A percentile compares a stretch with the other conserved stretches of the same genome.
These are phyloP conservation scores for Strobilomyces dryophilus DNA, from an alignment of 768 basidiomycete genomes.

Conservation along the genomic window DNA sequence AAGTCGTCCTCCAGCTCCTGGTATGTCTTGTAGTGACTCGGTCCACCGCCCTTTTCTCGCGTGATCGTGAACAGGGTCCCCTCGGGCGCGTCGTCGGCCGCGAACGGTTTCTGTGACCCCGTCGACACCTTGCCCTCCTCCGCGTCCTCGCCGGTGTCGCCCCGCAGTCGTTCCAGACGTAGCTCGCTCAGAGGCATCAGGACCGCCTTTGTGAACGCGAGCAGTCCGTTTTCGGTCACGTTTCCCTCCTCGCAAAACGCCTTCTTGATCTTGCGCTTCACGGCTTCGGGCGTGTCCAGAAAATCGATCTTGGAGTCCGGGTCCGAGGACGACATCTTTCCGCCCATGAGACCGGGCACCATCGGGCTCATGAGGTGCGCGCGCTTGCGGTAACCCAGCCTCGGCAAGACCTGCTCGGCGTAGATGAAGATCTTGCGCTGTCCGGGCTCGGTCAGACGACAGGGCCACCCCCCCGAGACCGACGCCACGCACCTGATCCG, in stretches of 20 bases:
- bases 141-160: slow-evolving; percentile 38
- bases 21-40: slow-evolving; percentile 67
- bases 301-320: slow-evolving; percentile 98
- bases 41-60: slow-evolving; percentile 70
- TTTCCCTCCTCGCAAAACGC: slow-evolving; percentile 97
- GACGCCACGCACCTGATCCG: slow-evolving; percentile 73
- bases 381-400: slow-evolving; percentile 88
- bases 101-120: slow-evolving; percentile 60
- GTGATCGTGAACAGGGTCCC: slow-evolving; percentile 80
- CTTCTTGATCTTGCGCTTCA: slow-evolving; percentile 85
- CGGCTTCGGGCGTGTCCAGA: slow-evolving; percentile 77
- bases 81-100: slow-evolving; percentile 62
- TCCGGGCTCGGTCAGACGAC: background rate
- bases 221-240: slow-evolving; percentile 80
- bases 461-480: background rate
- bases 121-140: slow-evolving; percentile 44
- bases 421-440: slow-evolving; percentile 99
- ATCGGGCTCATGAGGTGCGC: slow-evolving; percentile 98
- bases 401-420: slow-evolving; percentile 92
- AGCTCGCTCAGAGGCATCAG: slow-evolving; percentile 82
- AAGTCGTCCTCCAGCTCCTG: slow-evolving; percentile 71
- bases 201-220: slow-evolving; percentile 83
- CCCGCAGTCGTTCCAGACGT: slow-evolving; percentile 53
- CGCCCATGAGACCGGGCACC: slow-evolving; percentile 92
- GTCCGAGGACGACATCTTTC: slow-evolving; percentile 98